phyloP scores from a whole-genome alignment of 352 stramenopile species.

The Thalassiosira sp. region DNA sequence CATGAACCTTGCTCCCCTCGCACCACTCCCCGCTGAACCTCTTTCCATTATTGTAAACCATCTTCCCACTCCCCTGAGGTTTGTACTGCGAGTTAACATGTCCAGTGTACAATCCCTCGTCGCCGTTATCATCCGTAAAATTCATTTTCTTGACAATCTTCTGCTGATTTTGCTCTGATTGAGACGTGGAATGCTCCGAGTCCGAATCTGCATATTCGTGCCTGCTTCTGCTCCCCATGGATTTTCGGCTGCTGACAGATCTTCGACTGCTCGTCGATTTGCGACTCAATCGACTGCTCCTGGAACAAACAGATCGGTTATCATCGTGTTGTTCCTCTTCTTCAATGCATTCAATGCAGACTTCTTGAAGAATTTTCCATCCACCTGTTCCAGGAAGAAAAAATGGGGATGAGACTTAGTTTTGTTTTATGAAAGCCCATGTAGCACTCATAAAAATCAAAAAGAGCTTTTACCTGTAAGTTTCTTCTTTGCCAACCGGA shows the following conservation, averaged over 20 bases:
- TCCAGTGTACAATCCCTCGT: constrained; percentile 35
- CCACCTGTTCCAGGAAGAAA: no score
- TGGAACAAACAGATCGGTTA: constrained; percentile 4
- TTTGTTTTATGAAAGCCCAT: no score
- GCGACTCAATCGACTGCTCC: constrained; percentile 4
- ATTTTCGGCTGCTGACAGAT: constrained; percentile 23
- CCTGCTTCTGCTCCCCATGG: constrained; percentile 3
- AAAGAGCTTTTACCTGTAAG: no score
- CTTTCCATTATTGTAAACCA: constrained; percentile 25
- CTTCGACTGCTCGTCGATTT: constrained; percentile 15
- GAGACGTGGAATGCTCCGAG: constrained; percentile 15
- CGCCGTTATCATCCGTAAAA: constrained; percentile 31
- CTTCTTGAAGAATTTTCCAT: constrained; percentile 53
- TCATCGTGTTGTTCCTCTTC: constrained; percentile 23
- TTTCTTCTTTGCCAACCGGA: constrained; percentile 51
- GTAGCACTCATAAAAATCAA: no score
- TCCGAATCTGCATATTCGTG: background rate
- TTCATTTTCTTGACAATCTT: constrained; percentile 36
- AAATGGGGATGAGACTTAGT: no score
- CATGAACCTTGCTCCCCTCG: constrained; percentile 40
- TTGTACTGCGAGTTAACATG: constrained; percentile 38
- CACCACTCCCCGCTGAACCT: constrained; percentile 28
- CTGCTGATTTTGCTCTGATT: constrained; percentile 19
- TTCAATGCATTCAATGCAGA: constrained; percentile 33
- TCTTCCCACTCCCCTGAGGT: constrained; percentile 40